Evolutionary conservation across 148 eudicot species (phyloP), one percentile per base, ranked within the genome.

Genomic region (Nyssa sinensis): DNA sequence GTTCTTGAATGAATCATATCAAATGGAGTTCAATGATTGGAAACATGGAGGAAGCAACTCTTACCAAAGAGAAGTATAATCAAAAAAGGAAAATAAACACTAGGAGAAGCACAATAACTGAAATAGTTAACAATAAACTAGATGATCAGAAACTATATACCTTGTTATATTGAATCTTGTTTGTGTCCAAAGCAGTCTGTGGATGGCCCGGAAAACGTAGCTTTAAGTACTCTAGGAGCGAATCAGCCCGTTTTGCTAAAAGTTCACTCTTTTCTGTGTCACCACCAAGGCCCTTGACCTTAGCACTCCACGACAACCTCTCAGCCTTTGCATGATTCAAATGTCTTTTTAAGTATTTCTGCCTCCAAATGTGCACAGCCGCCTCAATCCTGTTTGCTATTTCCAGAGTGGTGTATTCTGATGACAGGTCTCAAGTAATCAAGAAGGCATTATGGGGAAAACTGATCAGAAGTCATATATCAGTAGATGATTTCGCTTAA

Each of bases 121-220:
- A 64, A 24, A 35, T 39, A 11, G 8, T 13, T 66, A n/a, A 10
- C 13, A n/a, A n/a, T n/a, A n/a, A n/a, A n/a, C n/a, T n/a, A n/a
- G n/a, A n/a, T n/a, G n/a, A 24, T 9, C 23, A 34, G 69, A 28
- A 25, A 1, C 59, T n/a, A n/a, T 24, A 57, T 72, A 92, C 99
- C 99, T 89, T 93, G 81, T 92, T 95, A 75, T 84, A 95, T 66
- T 92, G 99, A 72, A 95, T 95, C 82, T 92, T 95, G 88, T 82
- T 87, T 92, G 91, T 95, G 71, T 95, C 99, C 71, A 95, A 70
- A 9, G 97, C 80, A 62, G 99, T 95, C 75, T 95, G 99, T n/a
- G 99, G 97, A 34, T 92, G 90, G 64, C 86, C 91, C 34, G 99
- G 99, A 70, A 87, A 95, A 23, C 94, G 96, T 64, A 84, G 83